These are phyloP conservation scores for Penicillium goetzii DNA, from an alignment of 495 filamentous ascomycete species.

Conservation along the genomic window DNA sequence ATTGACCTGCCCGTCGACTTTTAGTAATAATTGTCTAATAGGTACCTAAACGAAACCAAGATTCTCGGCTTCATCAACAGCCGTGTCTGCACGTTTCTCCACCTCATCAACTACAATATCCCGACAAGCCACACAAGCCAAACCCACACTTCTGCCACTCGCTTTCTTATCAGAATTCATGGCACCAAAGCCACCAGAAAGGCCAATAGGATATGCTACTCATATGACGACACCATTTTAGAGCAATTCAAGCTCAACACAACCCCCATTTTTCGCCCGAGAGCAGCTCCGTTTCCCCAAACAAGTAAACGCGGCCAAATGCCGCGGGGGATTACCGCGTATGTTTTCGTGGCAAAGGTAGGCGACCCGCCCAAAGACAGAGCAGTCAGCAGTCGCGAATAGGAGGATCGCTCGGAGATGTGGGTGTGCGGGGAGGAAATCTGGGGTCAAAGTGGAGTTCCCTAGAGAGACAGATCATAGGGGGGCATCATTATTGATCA, in stretches of 20 bases:
- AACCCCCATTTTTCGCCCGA: background rate
- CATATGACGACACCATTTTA: slow-evolving; percentile 9
- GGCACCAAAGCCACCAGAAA: background rate
- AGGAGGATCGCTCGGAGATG: background rate
- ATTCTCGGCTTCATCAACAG: slow-evolving; percentile 7
- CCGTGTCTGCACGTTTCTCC: slow-evolving; percentile 2
- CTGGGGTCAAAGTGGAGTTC: slow-evolving; percentile 22
- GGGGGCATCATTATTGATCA: slow-evolving; percentile 1
- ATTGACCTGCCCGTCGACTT: background rate
- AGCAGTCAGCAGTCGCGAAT: background rate
- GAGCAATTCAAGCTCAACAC: background rate
- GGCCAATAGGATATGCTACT: background rate
- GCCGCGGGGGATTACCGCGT: slow-evolving; percentile 16
- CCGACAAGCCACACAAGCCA: background rate
- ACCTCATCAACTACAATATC: background rate
- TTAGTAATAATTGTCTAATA: background rate
- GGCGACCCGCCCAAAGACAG: background rate
- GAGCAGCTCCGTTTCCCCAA: background rate
- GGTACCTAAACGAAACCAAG: background rate
- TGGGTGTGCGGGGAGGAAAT: slow-evolving; percentile 18
- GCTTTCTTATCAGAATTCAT: background rate
- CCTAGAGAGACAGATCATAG: background rate
- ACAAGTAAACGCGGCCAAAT: slow-evolving; percentile 15
- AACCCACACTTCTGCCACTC: background rate
- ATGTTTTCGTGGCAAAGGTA: slow-evolving; percentile 20